A percentile compares a stretch with the other conserved stretches of the same genome.
Conservation (phyloP, 1,284 basidiomycete genomes). For the Hortiboletus rubellus region DNA sequence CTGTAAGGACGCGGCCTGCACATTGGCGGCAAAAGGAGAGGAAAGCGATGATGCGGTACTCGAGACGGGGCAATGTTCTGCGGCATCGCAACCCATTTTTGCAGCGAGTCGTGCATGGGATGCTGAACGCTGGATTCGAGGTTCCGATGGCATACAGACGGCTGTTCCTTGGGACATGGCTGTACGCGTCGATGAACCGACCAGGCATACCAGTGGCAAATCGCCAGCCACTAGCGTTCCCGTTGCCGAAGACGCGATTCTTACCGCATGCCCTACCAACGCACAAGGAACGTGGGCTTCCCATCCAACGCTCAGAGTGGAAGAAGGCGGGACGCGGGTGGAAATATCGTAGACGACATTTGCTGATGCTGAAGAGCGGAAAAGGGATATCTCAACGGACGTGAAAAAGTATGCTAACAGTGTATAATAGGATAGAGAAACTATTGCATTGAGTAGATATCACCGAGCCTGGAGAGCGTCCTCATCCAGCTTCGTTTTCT, state of each 20-base stretch:
- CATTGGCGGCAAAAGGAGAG: slow-evolving; percentile 35
- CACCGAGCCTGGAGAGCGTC: neutral
- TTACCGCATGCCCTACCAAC: slow-evolving; percentile 33
- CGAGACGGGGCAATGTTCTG: slow-evolving; percentile 24
- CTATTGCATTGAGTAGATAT: slow-evolving; percentile 7
- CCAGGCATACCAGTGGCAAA: slow-evolving; percentile 9
- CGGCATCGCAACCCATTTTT: slow-evolving; percentile 42
- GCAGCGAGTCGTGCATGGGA: slow-evolving; percentile 46
- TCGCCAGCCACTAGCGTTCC: slow-evolving; percentile 38
- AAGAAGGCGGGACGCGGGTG: slow-evolving; percentile 21
- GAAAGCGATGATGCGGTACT: slow-evolving; percentile 27
- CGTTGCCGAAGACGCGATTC: slow-evolving; percentile 22
- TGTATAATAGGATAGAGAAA: slow-evolving; percentile 30
- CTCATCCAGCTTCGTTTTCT: slow-evolving; percentile 13
- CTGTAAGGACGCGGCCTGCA: slow-evolving; percentile 20
- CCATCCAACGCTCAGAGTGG: slow-evolving; percentile 33
- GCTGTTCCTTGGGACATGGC: slow-evolving; percentile 44
- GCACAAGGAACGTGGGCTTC: slow-evolving; percentile 44
- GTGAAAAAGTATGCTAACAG: slow-evolving; percentile 21
- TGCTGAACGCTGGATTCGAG: slow-evolving; percentile 45
- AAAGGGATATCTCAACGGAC: slow-evolving; percentile 14
- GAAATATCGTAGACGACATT: slow-evolving; percentile 16
- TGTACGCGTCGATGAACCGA: slow-evolving; percentile 19
- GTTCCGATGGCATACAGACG: slow-evolving; percentile 49
- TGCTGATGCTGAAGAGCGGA: neutral